Evolutionary conservation across 768 basidiomycete species (phyloP).

Genomic region (Roridomyces roridus): DNA sequence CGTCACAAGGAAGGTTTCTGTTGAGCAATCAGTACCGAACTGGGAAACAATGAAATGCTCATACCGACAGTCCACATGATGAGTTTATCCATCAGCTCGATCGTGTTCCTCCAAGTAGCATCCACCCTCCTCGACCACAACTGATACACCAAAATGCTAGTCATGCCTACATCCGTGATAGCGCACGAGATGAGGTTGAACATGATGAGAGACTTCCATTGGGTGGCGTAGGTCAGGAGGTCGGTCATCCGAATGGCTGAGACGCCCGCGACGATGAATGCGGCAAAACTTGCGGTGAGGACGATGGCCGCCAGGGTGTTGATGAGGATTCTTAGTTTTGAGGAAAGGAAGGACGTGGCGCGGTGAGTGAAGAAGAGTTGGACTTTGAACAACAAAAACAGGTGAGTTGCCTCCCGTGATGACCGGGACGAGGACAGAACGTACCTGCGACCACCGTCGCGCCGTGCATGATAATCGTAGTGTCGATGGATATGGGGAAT

Average conservation of each 20-base stretch:
- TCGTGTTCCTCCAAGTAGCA: conserved; percentile 3
- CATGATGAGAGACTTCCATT: conserved; percentile 4
- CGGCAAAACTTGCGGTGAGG: neutral
- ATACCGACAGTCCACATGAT: conserved; percentile 12
- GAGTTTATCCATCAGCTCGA: conserved; percentile 9
- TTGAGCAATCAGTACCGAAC: neutral
- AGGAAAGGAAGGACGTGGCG: neutral
- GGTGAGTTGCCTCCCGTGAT: neutral
- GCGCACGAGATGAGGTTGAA: conserved; percentile 4
- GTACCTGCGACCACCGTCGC: conserved; percentile 5
- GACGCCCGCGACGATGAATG: conserved; percentile 1
- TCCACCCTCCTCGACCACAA: neutral
- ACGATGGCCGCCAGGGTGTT: neutral
- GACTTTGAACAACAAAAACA: neutral
- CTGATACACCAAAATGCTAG: conserved; percentile 2
- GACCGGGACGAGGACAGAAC: neutral
- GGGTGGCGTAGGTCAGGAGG: neutral
- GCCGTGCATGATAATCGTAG: conserved; percentile 7
- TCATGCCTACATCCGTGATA: conserved; percentile 4
- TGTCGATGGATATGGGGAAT: conserved; percentile 1
- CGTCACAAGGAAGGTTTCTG: conserved; percentile 11
- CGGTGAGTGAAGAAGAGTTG: conserved; percentile 13
- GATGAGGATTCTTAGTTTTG: too few relatives aligned
- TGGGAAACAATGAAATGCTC: neutral
- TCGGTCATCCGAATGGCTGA: neutral